Evolutionary conservation across 805 yeast species (phyloP), one percentile per base, ranked within the genome.

Genomic region (Kazachstania martiniae): DNA sequence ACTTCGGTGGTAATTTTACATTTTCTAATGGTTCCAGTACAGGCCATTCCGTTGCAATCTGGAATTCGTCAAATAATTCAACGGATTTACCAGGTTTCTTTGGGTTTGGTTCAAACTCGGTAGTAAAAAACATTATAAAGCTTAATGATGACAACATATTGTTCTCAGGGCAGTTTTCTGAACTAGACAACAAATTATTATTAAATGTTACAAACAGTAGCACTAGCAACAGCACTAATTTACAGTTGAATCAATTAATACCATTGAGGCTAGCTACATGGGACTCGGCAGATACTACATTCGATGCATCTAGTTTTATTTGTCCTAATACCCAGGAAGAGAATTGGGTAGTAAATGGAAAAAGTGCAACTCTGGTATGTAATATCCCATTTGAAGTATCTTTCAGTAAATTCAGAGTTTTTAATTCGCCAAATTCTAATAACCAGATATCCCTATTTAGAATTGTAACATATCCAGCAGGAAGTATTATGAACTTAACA

Each of bases 401-500:
- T 4, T 93, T 96, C 1, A 69, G 89, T 0, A 80, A 81, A 42
- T 62, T 84, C 10, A 62, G 95, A 33, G 49, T 91, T 4, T 81
- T 72, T 52, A 75, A 83, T 40, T 73, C 89, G 0, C 51, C 51
- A 5, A 49, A 58, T 6, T 59, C 62, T 8, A 63, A 61, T 23
- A 56, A 62, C 18, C 64, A 67, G 32, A 68, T 75, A 5, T 65
- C 76, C 30, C 37, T 67, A 6, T 91, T 87, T 53, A 68, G 95
- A 46, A 61, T 91, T 5, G 61, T 79, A 25, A 76, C 95, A 0
- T 59, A 68, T 33, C 96, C 96, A 1, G 68, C 86, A 9, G 70
- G 77, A 43, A 84, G 96, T 42, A 89, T 89, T 39, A 82, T 91
- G 95, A 91, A 91, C 53, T 55, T 91, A 41, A 74, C 93, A 0